Evolutionary conservation across 305 asterid species (phyloP).

Genomic region (Ajuga reptans): DNA sequence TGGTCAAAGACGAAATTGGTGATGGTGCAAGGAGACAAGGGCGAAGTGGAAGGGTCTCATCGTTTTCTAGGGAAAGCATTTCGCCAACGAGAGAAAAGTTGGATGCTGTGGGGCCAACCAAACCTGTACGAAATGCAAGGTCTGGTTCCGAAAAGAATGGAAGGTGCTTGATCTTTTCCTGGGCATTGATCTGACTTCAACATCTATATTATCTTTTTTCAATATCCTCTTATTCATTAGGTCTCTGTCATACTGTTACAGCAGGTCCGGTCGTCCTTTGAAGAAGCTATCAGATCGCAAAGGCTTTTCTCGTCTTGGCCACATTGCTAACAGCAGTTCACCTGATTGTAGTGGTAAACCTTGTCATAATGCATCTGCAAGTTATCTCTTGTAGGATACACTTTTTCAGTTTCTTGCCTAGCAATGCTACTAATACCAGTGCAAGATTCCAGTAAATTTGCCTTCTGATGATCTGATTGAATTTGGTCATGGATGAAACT

Average conservation of each 20-base stretch:
- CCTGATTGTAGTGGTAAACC: conserved; percentile 72
- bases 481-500: neutral
- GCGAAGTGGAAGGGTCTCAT: conserved; percentile 69
- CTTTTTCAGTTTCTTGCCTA: conserved; percentile 2
- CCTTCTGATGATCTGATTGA: neutral
- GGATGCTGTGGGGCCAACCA: conserved; percentile 44
- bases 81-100: conserved; percentile 62
- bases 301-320: conserved; percentile 84
- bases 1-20: conserved; percentile 55
- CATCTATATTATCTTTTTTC: neutral
- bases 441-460: neutral
- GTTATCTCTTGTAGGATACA: neutral
- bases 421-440: neutral
- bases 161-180: conserved; percentile 46
- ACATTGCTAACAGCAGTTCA: conserved; percentile 51
- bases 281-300: conserved; percentile 74
- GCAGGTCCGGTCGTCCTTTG: conserved; percentile 82
- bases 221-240: conserved; percentile 19
- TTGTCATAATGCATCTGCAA: conserved; percentile 9
- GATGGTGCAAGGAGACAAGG: conserved; percentile 86
- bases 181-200: conserved; percentile 14
- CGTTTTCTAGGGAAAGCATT: conserved; percentile 66
- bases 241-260: conserved; percentile 30
- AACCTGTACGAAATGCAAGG: conserved; percentile 60
- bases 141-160: conserved; percentile 71